phyloP scores from a whole-genome alignment of 2,329 filamentous ascomycete species.

The Aspergillus arachidicola region DNA sequence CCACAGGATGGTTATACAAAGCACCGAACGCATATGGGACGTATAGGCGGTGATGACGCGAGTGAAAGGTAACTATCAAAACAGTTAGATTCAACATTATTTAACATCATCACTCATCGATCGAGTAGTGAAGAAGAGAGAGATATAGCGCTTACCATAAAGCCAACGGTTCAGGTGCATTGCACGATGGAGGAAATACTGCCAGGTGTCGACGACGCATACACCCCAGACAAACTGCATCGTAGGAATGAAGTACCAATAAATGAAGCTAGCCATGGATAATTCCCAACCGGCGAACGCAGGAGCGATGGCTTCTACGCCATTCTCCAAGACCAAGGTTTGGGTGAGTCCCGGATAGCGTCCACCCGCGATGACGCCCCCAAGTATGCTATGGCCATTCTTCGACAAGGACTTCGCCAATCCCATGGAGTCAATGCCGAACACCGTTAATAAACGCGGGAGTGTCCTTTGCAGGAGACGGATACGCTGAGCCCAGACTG shows the following conservation, averaged over 20 bases:
- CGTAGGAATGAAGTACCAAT: slow-evolving; percentile 74
- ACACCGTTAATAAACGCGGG: slow-evolving; percentile 67
- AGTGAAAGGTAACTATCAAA: slow-evolving; percentile 78
- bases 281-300: slow-evolving; percentile 86
- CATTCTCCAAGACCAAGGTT: slow-evolving; percentile 55
- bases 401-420: slow-evolving; percentile 75
- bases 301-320: slow-evolving; percentile 58
- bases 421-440: slow-evolving; percentile 75
- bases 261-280: slow-evolving; percentile 71
- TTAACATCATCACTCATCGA: not conserved
- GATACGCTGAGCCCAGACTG: slow-evolving; percentile 84
- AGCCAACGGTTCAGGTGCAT: slow-evolving; percentile 99
- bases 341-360: slow-evolving; percentile 73
- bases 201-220: slow-evolving; percentile 88
- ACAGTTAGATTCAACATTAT: slow-evolving; percentile 7
- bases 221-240: slow-evolving; percentile 77
- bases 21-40: slow-evolving; percentile 97
- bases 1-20: slow-evolving; percentile 93
- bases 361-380: slow-evolving; percentile 76
- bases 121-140: not conserved
- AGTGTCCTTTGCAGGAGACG: slow-evolving; percentile 78
- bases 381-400: slow-evolving; percentile 69
- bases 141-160: slow-evolving; percentile 68
- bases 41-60: slow-evolving; percentile 93
- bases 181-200: slow-evolving; percentile 92